Base-by-base conservation (phyloP, 805 yeast species). In the Tetrapisispora arboricola region DNA sequence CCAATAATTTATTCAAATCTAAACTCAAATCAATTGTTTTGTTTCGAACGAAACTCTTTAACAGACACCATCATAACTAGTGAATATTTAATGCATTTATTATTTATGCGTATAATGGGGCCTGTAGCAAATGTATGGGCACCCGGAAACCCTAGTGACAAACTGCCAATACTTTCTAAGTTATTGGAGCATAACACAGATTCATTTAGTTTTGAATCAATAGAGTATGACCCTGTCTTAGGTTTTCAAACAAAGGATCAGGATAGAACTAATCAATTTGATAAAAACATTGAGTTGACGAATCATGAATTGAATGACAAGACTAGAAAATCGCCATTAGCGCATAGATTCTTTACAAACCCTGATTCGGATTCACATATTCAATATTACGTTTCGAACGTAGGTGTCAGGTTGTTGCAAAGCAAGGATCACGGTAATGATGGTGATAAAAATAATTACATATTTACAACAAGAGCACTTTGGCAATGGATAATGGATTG, bases 401-500 rank as follows among this genome's bases (percentile, higher is more conserved):
- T 60, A 10, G 96, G 96, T 1, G 68, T 84, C 2, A 62, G 95
- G 16, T 51, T 84, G 3, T 75, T 74, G 48, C 55, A 66, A 32
- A 54, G 71, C 35, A 68, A 67, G 42, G 49, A 51, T 6, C 68
- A 71, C 44, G 60, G 58, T 10, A 42, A 47, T 4, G 37, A 46
- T 22, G 47, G 51, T 20, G 51, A 53, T 1, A 43, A 50, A 1
- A 53, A 70, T 2, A 62, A 67, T n/a, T 70, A 68, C 49, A 71
- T 77, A 40, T 70, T 84, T 46, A 71, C 83, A 1, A 94, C 96
- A 0, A 82, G 82, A 50, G 81, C 92, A 0, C 65, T 81, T 0
- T 72, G 78, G 60, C 96, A 87, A 53, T 90, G 95, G 95, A 53
- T 90, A 6, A 70, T 81, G 75, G 97, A 90, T 47, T 87, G 96